Conservation (phyloP, 2,329 filamentous ascomycete genomes). For the Westerdykella sp. region DNA sequence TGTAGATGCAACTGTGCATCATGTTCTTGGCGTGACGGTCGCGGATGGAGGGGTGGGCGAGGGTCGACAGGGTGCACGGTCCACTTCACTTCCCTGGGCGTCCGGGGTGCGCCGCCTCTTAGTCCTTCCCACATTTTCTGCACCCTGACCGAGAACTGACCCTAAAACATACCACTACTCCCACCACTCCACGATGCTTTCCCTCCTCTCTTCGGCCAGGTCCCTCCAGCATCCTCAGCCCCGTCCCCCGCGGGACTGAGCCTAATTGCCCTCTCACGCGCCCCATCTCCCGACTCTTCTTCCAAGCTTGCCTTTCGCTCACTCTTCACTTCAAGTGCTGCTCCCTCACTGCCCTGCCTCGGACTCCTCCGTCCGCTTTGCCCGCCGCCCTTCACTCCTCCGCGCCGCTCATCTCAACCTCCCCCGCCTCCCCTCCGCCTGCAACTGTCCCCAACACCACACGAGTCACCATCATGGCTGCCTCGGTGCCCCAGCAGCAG, state of each 20-base stretch:
- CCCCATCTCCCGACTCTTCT: slow-evolving; percentile 2
- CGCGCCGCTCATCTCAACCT: slow-evolving; percentile 5
- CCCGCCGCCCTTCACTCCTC: slow-evolving; percentile 62
- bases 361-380: slow-evolving; percentile 49
- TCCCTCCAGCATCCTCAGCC: slow-evolving; percentile 42
- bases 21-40: too few species aligned
- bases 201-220: slow-evolving; percentile 38
- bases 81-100: too few species aligned
- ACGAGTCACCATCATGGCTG: slow-evolving; percentile 36
- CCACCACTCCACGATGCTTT: slow-evolving; percentile 31
- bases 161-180: background rate
- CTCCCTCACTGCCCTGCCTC: slow-evolving; percentile 2
- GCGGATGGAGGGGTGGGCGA: background rate
- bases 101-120: slow-evolving; percentile 12
- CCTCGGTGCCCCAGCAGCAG: slow-evolving; percentile 15
- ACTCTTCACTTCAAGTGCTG: slow-evolving; percentile 1
- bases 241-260: slow-evolving; percentile 48
- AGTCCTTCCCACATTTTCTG: slow-evolving; percentile 21
- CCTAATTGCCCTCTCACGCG: slow-evolving; percentile 14
- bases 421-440: slow-evolving; percentile 1
- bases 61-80: slow-evolving; percentile 3
- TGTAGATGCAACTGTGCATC: too few species aligned
- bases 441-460: slow-evolving; percentile 2
- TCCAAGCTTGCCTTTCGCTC: slow-evolving; percentile 23
- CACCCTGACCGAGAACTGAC: slow-evolving; percentile 29